Evolutionary conservation across 139 green algal genomes (phyloP), one percentile per base, ranked within the genome.

Genomic region (Chlamydomonas urium): DNA sequence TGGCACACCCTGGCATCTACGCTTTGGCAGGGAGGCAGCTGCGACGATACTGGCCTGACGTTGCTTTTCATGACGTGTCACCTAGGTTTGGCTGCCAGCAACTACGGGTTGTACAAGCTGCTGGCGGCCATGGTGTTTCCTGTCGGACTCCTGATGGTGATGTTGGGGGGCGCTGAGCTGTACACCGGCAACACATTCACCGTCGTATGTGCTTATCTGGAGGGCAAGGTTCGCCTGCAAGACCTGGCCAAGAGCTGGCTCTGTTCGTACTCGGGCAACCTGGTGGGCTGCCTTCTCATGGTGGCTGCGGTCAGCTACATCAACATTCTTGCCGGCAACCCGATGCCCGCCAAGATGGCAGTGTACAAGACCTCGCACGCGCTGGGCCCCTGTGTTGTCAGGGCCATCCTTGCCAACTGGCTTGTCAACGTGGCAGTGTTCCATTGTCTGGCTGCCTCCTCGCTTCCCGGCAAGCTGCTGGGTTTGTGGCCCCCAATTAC

Each of bases 401-500:
- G 86, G 8, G 89, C 77, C 71, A 87, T 96, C 53, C 42, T 93
- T 60, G 86, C 81, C 83, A 97, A 97, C 87, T 97, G 90, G 90
- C 85, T 97, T 53, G 93, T 98, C 26, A 95, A 88, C 78, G 67
- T 93, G 42, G 93, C 90, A 1, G 86, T 97, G 26, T 97, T 88
- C 89, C 83, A 89, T 60, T 85, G 85, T 4, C 74, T 77, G 33
- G 77, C 86, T 10, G 77, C 90, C 58, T 80, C 79, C 47, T 86
- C 69, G 24, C 74, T 94, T 45, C 76, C 84, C 35, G 91, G 89
- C 77, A 96, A 97, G 85, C 72, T 90, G 47, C 72, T 97, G 19
- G 90, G 80, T 28, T 81, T 90, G 59, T 83, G 86, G 74, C 73
- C 82, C 21, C 79, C 85, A 53, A 90, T 97, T 62, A 86, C 83